Percentiles rank a stretch among this genome's conserved stretches.
phyloP scores from a whole-genome alignment of 345 rosid genomes.

The Acer campestre region DNA sequence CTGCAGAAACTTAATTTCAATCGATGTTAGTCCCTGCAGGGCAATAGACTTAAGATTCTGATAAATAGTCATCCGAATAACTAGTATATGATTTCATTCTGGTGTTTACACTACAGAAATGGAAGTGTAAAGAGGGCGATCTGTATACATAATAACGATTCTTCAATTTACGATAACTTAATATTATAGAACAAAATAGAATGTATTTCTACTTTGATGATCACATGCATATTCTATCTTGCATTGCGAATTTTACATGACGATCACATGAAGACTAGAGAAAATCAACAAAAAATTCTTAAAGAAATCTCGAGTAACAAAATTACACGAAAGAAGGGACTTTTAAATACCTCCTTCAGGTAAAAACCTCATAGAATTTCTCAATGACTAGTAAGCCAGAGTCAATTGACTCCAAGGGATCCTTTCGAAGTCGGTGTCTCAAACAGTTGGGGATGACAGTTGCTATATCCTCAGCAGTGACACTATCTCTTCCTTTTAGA shows the following conservation, averaged over 20 bases:
- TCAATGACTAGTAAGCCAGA: conserved; percentile 85
- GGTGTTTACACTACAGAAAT: not conserved
- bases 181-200: not conserved
- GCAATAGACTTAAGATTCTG: not conserved
- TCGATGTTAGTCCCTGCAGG: not conserved
- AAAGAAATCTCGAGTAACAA: not conserved
- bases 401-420: conserved; percentile 93
- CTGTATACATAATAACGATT: not conserved
- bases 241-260: conserved; percentile 8
- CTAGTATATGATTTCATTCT: not conserved
- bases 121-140: not conserved
- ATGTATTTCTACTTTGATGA: conserved; percentile 1
- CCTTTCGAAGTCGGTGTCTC: conserved; percentile 96
- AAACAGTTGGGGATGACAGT: conserved; percentile 96
- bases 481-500: conserved; percentile 80
- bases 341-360: conserved; percentile 36
- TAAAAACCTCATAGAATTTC: conserved; percentile 89
- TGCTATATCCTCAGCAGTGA: conserved; percentile 87
- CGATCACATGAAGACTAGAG: conserved; percentile 3
- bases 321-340: not conserved
- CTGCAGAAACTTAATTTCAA: not conserved
- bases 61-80: not conserved
- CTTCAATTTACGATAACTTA: conserved; percentile 7
- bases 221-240: not conserved
- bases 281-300: conserved; percentile 1